These are phyloP conservation scores for Sporothrix schenckii DNA, from an alignment of 2,329 filamentous ascomycete species.

Conservation along the genomic window DNA sequence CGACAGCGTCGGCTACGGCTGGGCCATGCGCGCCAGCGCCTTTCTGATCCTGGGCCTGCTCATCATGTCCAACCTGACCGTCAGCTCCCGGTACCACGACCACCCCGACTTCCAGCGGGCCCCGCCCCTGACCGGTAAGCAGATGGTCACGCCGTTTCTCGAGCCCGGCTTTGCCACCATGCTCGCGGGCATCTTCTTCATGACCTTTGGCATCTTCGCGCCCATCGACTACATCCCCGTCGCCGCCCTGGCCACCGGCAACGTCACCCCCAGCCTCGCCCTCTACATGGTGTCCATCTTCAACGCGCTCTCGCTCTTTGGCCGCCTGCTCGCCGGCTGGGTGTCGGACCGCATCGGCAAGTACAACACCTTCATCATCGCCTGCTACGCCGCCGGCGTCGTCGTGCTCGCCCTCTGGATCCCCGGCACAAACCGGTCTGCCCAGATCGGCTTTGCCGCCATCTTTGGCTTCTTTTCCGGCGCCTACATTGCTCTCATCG, in stretches of 20 bases:
- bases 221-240: constrained; percentile 40
- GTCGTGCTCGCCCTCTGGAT: constrained; percentile 51
- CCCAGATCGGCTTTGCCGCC: constrained; percentile 47
- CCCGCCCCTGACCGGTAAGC: constrained; percentile 9
- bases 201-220: constrained; percentile 39
- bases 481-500: constrained; percentile 46
- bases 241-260: constrained; percentile 35
- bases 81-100: constrained; percentile 35
- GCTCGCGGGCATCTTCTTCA: constrained; percentile 35
- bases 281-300: constrained; percentile 39
- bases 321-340: constrained; percentile 39
- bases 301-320: constrained; percentile 44
- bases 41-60: constrained; percentile 40
- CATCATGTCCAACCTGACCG: constrained; percentile 38
- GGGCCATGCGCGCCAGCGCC: constrained; percentile 41
- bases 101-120: constrained; percentile 21
- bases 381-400: constrained; percentile 49
- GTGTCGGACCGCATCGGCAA: constrained; percentile 45
- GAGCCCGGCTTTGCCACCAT: constrained; percentile 36
- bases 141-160: constrained; percentile 35
- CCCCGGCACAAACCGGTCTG: constrained; percentile 39
- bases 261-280: constrained; percentile 35
- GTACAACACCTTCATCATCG: constrained; percentile 51
- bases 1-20: constrained; percentile 38
- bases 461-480: constrained; percentile 48